A percentile compares a stretch with the other conserved stretches of the same genome.
These are phyloP conservation scores for Dipteronia dyeriana DNA, from an alignment of 345 rosid species.

Conservation along the genomic window DNA sequence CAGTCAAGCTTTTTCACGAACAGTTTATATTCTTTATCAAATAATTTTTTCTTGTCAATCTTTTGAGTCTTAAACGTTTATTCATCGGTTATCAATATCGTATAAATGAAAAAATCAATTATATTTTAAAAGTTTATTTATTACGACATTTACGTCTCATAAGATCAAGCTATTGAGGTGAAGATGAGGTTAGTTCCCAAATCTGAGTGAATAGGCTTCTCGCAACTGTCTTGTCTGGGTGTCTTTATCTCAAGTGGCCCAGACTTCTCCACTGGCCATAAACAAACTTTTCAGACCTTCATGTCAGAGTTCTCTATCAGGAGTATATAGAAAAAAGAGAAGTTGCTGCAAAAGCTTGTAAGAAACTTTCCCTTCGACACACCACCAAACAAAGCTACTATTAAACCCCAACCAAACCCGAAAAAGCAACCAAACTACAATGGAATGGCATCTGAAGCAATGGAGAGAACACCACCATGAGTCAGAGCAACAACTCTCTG, in stretches of 20 bases:
- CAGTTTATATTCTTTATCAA: no score
- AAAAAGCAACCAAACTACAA: constrained; percentile 28
- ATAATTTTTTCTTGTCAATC: no score
- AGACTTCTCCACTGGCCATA: constrained; percentile 46
- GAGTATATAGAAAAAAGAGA: constrained; percentile 33
- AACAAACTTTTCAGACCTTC: constrained; percentile 56
- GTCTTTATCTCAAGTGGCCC: constrained; percentile 57
- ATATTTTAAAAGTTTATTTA: no score
- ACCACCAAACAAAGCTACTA: constrained; percentile 29
- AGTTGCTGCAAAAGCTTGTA: constrained; percentile 32
- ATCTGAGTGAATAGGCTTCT: background rate
- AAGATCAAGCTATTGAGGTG: no score
- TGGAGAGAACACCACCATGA: constrained; percentile 80
- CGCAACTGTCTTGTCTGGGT: constrained; percentile 70
- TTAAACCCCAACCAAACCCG: constrained; percentile 3
- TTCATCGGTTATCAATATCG: no score
- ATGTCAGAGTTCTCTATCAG: constrained; percentile 48
- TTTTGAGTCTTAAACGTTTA: no score
- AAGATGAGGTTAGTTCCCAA: no score
- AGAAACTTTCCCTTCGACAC: constrained; percentile 39
- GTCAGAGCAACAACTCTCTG: constrained; percentile 64
- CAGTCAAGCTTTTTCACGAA: no score
- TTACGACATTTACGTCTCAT: no score
- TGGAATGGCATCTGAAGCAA: constrained; percentile 96
- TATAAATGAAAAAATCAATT: no score